phyloP scores from a whole-genome alignment of 345 rosid genomes.

The Acer yangbiense region DNA sequence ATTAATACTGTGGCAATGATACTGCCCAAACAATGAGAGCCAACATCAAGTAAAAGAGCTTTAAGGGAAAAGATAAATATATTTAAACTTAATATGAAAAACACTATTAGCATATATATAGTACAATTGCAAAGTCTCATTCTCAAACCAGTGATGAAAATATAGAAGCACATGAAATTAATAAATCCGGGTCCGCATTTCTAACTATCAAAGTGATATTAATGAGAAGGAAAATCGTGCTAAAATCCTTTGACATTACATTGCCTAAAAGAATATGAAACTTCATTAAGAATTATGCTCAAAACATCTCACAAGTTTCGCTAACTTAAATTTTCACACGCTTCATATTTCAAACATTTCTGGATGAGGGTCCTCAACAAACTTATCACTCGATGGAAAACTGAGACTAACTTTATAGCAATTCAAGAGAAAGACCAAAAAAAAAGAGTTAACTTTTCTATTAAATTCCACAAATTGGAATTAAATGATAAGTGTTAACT shows the following conservation, averaged over 20 bases:
- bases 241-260: background rate
- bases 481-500: background rate
- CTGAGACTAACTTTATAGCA: background rate
- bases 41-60: constrained; percentile 1
- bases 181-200: background rate
- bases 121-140: background rate
- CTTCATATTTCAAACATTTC: background rate
- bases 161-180: background rate
- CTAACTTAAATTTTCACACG: background rate
- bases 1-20: background rate
- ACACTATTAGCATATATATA: background rate
- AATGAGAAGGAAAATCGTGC: background rate
- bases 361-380: background rate
- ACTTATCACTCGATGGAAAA: background rate
- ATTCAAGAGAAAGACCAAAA: background rate
- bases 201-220: background rate
- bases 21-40: background rate
- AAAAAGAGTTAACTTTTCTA: background rate
- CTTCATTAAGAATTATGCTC: background rate
- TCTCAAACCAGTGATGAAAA: background rate
- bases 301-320: background rate
- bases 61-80: background rate
- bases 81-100: background rate
- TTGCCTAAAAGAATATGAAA: background rate
- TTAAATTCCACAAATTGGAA: background rate